Evolutionary conservation across 83 land plant genomes (phyloP), one percentile per base, ranked within the genome.

Genomic region (Diphasiastrum complanatum): DNA sequence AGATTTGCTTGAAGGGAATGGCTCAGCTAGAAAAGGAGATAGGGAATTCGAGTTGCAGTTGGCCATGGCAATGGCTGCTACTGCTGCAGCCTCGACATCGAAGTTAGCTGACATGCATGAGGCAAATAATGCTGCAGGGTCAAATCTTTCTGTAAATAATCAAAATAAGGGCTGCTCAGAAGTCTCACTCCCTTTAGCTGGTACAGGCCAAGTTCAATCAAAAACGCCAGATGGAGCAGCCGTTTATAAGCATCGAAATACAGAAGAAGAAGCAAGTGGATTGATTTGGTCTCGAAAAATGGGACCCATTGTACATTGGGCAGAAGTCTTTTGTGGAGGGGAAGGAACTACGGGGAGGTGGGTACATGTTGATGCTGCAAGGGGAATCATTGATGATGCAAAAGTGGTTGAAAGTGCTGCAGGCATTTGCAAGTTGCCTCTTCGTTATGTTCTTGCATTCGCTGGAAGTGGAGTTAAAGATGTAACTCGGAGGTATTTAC

Each of bases 381-480:
- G 84, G 73, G 73, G 76, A 4, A 47, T 86, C 46, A 60, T 95
- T 52, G 87, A 95, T 79, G 87, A 85, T 33, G 93, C 78, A 61
- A 75, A 69, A 11, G 76, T 82, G 49, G 86, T 95, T 35, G 97
- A 89, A 76, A 80, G 66, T 47, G 73, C 82, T 41, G 78, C 73
- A 51, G 75, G 81, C 61, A 78, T 83, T 29, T 77, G 85, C 64
- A 91, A 64, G 70, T 72, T 54, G 54, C 77, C 83, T 36, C 67
- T 95, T 64, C 80, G 89, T 80, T 95, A 95, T 75, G 87, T 83
- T 14, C 77, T 86, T 76, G 99, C 93, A 51, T 89, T 95, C 71
- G 80, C 85, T 65, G 97, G 99, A 38, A 38, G 45, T 56, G 99
- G 97, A 33, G 97, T 97, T 33, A 95, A 95, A 75, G 99, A 95